These are phyloP conservation scores for Plantago ovata DNA, from an alignment of 257 asterid species.

Conservation along the genomic window DNA sequence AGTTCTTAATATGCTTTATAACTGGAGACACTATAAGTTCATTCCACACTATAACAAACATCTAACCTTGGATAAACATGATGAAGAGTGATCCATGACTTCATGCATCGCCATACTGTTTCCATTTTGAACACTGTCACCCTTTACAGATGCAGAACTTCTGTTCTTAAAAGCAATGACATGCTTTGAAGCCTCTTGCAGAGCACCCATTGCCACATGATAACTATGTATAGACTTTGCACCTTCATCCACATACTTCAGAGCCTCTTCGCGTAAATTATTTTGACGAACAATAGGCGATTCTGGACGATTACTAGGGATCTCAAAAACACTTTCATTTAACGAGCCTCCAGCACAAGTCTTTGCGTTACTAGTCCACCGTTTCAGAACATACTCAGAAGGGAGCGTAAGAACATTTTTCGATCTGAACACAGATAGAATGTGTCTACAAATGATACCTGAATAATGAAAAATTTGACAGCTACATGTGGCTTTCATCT, in stretches of 20 bases:
- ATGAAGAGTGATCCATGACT: slow-evolving; percentile 37
- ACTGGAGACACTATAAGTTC: too few species aligned
- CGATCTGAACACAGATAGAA: slow-evolving; percentile 74
- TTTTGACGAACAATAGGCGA: slow-evolving; percentile 44
- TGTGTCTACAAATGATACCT: slow-evolving; percentile 77
- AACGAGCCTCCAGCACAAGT: slow-evolving; percentile 28
- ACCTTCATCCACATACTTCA: slow-evolving; percentile 87
- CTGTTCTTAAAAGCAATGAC: slow-evolving; percentile 62
- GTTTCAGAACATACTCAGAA: slow-evolving; percentile 63
- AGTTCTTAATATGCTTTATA: too few species aligned
- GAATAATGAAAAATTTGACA: slow-evolving; percentile 76
- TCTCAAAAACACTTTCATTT: slow-evolving; percentile 29
- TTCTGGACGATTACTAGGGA: slow-evolving; percentile 38
- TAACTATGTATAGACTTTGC: slow-evolving; percentile 73
- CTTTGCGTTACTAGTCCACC: slow-evolving; percentile 89
- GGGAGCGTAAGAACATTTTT: slow-evolving; percentile 77
- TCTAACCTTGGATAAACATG: slow-evolving; percentile 64
- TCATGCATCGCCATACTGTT: slow-evolving; percentile 32
- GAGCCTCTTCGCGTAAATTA: slow-evolving; percentile 71
- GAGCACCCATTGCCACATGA: slow-evolving; percentile 68
- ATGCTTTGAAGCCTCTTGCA: slow-evolving; percentile 61
- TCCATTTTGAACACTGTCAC: slow-evolving; percentile 39
- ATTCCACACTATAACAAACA: neutral
- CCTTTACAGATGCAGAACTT: slow-evolving; percentile 28
- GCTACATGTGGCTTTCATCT: slow-evolving; percentile 74